Evolutionary conservation across 1,139 yeast genomes (phyloP).

Genomic region (Blastobotrys proliferans): DNA sequence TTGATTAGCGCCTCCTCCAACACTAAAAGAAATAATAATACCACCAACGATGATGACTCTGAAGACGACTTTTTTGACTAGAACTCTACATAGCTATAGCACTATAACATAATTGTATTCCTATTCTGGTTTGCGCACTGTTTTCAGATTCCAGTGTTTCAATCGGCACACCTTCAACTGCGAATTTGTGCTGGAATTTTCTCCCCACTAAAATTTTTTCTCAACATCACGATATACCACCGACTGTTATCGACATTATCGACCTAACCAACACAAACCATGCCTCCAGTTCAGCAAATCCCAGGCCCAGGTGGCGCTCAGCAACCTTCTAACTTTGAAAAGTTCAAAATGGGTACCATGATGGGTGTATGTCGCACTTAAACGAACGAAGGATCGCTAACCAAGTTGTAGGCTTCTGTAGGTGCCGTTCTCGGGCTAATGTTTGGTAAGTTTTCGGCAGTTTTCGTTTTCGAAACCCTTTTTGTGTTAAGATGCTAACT

Average conservation of each 20-base stretch:
- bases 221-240: neutral
- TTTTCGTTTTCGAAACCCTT: neutral
- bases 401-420: conserved; percentile 54
- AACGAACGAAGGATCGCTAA: conserved; percentile 5
- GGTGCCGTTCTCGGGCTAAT: conserved; percentile 95
- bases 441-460: conserved; percentile 52
- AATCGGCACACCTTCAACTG: too few species aligned
- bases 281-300: conserved; percentile 85
- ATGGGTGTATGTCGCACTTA: conserved; percentile 61
- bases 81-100: neutral
- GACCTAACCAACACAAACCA: conserved; percentile 30
- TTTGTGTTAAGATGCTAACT: neutral
- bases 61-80: conserved; percentile 37
- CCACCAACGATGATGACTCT: conserved; percentile 22
- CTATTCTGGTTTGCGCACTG: neutral
- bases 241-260: too few species aligned
- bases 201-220: conserved; percentile 6
- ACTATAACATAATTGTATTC: neutral
- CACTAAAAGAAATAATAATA: neutral
- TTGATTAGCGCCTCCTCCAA: conserved; percentile 12
- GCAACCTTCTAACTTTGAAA: conserved; percentile 87
- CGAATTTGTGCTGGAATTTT: neutral
- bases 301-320: conserved; percentile 53
- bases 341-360: conserved; percentile 95
- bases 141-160: neutral